Base-by-base conservation (phyloP, 768 basidiomycete genomes). In the Lentinus brumalis region DNA sequence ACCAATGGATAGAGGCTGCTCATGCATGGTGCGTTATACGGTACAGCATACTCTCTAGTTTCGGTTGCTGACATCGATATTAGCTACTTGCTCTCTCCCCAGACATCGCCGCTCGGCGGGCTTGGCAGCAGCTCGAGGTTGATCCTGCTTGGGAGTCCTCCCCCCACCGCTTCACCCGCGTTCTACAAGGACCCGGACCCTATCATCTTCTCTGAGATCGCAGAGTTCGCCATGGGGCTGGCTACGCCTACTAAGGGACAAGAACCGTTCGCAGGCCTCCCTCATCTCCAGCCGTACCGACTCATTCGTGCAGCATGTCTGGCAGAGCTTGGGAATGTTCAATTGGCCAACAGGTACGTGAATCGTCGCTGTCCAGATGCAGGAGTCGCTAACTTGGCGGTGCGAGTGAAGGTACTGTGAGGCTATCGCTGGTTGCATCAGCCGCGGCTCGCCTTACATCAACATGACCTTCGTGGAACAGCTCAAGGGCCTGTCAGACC, bases 151-250 rank as follows among this genome's bases (percentile, higher is more conserved):
- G 93, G 94, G n/a, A 84, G 77, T 69, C 89, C 87, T 1, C 5
- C 78, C 76, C 52, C 69, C 70, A 38, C 49, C 9, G 16, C n/a
- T 15, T 75, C 71, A 41, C 80, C 84, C 0, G 78, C 74, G 54
- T 86, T 86, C 69, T 75, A 78, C 70, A 85, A 82, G 70, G 86
- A 94, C 69, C 75, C 81, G 2, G 95, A 97, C 69, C 76, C 89
- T 2, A 77, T 94, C 52, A 84, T 96, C 60, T 84, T 97, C 65
- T 88, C 94, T 2, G 97, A 99, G 76, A 87, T 97, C 50, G 78
- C 87, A 14, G 97, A 99, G 76, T 98, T 94, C 72, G 96, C 93
- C 0, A 70, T 94, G 47, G 92, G 92, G 6, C 75, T 96, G 41
- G 79, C 83, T n/a, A 76, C 88, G 4, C 73, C 82, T 1, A 67